These are phyloP conservation scores for Neurospora tetrasperma DNA, from an alignment of 495 filamentous ascomycete genomes.

Conservation along the genomic window DNA sequence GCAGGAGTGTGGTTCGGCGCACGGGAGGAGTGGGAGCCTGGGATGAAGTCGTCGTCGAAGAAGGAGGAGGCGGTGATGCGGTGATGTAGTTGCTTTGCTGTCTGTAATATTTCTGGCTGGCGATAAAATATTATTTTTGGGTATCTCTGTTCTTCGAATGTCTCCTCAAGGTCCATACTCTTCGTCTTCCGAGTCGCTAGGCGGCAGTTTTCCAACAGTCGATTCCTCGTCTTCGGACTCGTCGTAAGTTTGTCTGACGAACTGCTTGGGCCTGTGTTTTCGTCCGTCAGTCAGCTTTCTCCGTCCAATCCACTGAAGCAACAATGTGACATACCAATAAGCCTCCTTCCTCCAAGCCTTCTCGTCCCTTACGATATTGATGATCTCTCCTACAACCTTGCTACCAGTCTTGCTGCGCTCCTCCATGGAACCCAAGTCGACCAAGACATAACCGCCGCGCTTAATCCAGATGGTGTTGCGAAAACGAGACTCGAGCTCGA, in stretches of 20 bases:
- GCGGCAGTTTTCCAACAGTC: constrained; percentile 71
- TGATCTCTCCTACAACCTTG: constrained; percentile 78
- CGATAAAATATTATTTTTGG: neutral
- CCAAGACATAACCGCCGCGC: constrained; percentile 73
- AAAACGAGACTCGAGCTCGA: constrained; percentile 72
- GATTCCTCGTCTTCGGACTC: constrained; percentile 59
- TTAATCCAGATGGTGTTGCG: constrained; percentile 87
- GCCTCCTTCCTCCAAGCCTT: constrained; percentile 78
- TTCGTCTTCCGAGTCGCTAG: constrained; percentile 55
- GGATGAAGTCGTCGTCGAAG: constrained; percentile 6
- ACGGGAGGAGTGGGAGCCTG: constrained; percentile 28
- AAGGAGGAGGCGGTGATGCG: constrained; percentile 12
- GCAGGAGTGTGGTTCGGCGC: constrained; percentile 52
- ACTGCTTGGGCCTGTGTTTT: constrained; percentile 65
- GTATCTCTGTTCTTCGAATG: neutral
- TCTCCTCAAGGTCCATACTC: constrained; percentile 25
- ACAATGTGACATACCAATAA: constrained; percentile 59
- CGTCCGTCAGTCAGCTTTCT: constrained; percentile 9
- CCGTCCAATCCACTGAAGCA: neutral
- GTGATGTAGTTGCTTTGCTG: constrained; percentile 1
- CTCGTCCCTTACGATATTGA: constrained; percentile 87
- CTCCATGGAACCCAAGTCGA: constrained; percentile 55
- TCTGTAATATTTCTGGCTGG: neutral
- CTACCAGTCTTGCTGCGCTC: constrained; percentile 60
- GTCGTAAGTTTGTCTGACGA: constrained; percentile 49